Evolutionary conservation across 208 protist genomes (phyloP).

Genomic region (Leptomonas seymouri): DNA sequence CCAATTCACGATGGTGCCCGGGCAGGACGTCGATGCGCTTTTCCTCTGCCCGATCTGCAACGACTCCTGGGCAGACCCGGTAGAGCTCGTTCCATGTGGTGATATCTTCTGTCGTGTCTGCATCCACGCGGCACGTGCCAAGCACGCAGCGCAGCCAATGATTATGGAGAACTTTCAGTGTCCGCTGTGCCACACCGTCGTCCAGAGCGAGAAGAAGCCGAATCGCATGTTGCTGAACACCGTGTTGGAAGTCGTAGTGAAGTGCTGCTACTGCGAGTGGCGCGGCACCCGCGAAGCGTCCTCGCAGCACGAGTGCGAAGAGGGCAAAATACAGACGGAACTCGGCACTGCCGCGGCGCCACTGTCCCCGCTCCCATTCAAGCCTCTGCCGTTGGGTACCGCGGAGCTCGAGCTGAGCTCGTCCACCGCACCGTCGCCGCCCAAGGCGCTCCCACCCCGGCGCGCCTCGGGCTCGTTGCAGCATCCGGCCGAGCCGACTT

Average conservation of each 20-base stretch:
- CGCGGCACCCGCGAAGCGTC: slow-evolving; percentile 48
- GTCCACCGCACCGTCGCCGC: background rate
- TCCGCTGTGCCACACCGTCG: slow-evolving; percentile 56
- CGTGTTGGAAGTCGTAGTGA: slow-evolving; percentile 50
- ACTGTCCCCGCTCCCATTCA: background rate
- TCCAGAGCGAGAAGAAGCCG: slow-evolving; percentile 44
- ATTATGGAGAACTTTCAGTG: slow-evolving; percentile 46
- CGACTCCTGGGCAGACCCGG: slow-evolving; percentile 71
- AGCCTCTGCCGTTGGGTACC: background rate
- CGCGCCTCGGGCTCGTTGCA: background rate
- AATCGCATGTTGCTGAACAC: slow-evolving; percentile 78
- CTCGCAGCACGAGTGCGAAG: slow-evolving; percentile 27
- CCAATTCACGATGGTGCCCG: slow-evolving; percentile 34
- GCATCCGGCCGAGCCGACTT: background rate
- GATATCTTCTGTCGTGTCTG: slow-evolving; percentile 72
- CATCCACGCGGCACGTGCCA: slow-evolving; percentile 24
- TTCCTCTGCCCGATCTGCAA: slow-evolving; percentile 69
- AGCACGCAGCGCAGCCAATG: slow-evolving; percentile 31
- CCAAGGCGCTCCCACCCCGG: background rate
- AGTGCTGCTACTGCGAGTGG: slow-evolving; percentile 69
- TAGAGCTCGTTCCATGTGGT: slow-evolving; percentile 45
- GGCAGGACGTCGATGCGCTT: slow-evolving; percentile 40
- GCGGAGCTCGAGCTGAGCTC: slow-evolving; percentile 1
- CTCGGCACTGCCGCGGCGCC: background rate
- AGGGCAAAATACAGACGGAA: slow-evolving; percentile 4